Evolutionary conservation across 805 yeast species (phyloP).

Genomic region (Saccharomycopsis fermentans): DNA sequence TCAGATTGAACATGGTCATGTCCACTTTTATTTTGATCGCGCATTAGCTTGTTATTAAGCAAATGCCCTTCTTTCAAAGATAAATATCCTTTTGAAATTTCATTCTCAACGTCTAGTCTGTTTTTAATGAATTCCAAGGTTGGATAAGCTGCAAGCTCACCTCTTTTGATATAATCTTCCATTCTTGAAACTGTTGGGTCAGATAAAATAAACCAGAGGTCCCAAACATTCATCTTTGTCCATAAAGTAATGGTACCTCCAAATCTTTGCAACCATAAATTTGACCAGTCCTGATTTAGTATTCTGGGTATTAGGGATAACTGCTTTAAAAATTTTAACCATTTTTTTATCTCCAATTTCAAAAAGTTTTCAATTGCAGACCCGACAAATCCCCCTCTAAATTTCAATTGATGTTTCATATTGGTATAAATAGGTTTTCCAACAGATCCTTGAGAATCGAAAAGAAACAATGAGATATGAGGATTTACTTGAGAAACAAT

Average conservation of each 20-base stretch:
- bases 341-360: constrained; percentile 65
- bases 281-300: constrained; percentile 73
- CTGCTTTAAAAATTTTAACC: constrained; percentile 57
- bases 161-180: constrained; percentile 45
- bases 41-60: neutral
- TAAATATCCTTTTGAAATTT: constrained; percentile 43
- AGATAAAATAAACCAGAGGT: constrained; percentile 52
- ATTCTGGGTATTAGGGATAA: constrained; percentile 60
- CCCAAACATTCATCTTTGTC: constrained; percentile 53
- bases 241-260: constrained; percentile 69
- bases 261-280: constrained; percentile 62
- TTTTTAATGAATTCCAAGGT: constrained; percentile 54
- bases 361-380: constrained; percentile 62
- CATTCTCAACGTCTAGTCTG: constrained; percentile 53
- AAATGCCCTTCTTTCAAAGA: constrained; percentile 18
- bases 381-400: constrained; percentile 65
- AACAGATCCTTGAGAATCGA: constrained; percentile 70
- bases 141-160: constrained; percentile 59
- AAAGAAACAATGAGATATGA: constrained; percentile 65
- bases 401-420: constrained; percentile 38
- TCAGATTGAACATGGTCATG: neutral
- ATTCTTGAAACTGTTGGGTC: constrained; percentile 58
- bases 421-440: constrained; percentile 66
- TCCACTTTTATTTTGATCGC: neutral
- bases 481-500: constrained; percentile 80